Evolutionary conservation across 805 yeast genomes (phyloP).

Genomic region (Zygosaccharomyces gambellarensis): DNA sequence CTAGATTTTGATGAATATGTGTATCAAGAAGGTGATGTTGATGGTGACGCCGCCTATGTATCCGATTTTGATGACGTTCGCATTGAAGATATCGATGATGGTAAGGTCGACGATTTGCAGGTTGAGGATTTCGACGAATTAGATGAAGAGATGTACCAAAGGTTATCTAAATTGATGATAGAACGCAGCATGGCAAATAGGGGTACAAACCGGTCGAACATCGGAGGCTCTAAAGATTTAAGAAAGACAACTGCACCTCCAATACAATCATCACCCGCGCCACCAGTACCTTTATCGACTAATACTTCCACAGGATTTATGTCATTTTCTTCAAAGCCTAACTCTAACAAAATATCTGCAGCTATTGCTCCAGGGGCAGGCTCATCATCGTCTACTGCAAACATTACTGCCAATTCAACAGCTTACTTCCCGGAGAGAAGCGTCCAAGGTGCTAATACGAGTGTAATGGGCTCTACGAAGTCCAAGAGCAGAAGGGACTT

Average conservation of each 20-base stretch:
- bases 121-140: slow-evolving; percentile 30
- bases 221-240: neutral
- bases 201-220: neutral
- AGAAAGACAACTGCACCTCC: neutral
- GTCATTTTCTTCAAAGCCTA: neutral
- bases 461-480: neutral
- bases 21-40: slow-evolving; percentile 13
- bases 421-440: neutral
- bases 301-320: neutral
- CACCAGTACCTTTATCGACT: neutral
- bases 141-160: slow-evolving; percentile 31
- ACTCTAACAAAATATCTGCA: neutral
- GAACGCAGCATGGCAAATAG: slow-evolving; percentile 4
- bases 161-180: slow-evolving; percentile 16
- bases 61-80: slow-evolving; percentile 9
- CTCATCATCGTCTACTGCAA: too few relatives aligned
- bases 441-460: neutral
- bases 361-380: too few relatives aligned
- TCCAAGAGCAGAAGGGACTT: slow-evolving; percentile 6
- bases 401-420: neutral
- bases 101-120: slow-evolving; percentile 25
- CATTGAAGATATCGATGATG: slow-evolving; percentile 22
- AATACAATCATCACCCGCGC: neutral
- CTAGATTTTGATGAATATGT: slow-evolving; percentile 9
- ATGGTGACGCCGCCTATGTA: slow-evolving; percentile 5